phyloP scores from a whole-genome alignment of 2,329 filamentous ascomycete genomes.

The Phialophora expanda region DNA sequence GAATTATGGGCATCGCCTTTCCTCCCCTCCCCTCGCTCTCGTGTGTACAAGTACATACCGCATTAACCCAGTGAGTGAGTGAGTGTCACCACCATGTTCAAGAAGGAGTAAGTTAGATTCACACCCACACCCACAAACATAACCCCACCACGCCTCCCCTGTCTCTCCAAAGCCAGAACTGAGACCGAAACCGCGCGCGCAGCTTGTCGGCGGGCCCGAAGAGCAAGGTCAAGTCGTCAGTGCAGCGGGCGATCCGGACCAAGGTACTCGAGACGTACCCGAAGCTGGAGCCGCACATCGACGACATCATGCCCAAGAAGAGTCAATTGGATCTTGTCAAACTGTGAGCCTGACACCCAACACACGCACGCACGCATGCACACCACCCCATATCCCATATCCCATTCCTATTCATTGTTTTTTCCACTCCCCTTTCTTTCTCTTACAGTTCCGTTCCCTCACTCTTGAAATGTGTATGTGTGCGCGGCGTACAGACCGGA shows the following conservation, averaged over 20 bases:
- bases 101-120: conserved; percentile 29
- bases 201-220: conserved; percentile 76
- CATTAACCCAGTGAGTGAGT: background rate
- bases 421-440: background rate
- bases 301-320: conserved; percentile 95
- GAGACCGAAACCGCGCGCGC: background rate
- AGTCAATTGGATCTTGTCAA: conserved; percentile 88
- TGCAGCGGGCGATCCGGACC: conserved; percentile 82
- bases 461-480: no score
- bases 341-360: conserved; percentile 59
- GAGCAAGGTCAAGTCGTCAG: conserved; percentile 96
- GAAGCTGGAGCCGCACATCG: conserved; percentile 82
- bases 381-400: no score
- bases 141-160: no score
- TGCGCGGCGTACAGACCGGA: conserved; percentile 66
- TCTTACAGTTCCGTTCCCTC: no score
- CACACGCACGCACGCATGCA: no score
- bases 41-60: background rate
- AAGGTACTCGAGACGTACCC: conserved; percentile 86
- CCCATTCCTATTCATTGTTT: no score
- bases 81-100: conserved; percentile 33
- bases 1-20: background rate
- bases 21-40: background rate
- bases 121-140: background rate
- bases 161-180: background rate